Percentiles rank a stretch among this genome's conserved stretches.
These are phyloP conservation scores for Ambrosia artemisiifolia DNA, from an alignment of 129 eudicot genomes.

Conservation along the genomic window DNA sequence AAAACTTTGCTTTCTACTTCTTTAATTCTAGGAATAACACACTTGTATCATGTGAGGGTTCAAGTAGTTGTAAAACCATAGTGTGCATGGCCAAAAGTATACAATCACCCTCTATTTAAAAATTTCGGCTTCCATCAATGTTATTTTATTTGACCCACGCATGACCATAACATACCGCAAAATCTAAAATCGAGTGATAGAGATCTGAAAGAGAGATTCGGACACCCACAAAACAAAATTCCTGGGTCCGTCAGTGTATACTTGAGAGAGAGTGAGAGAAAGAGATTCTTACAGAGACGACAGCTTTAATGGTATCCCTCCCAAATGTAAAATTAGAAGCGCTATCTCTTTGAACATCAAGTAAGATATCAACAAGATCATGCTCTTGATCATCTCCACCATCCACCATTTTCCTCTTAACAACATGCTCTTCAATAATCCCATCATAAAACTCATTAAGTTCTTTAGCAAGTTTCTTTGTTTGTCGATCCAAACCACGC, in stretches of 20 bases:
- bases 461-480: conserved; percentile 12
- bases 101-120: too few species aligned
- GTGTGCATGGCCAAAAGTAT: too few species aligned
- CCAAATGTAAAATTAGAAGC: conserved; percentile 18
- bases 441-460: conserved; percentile 29
- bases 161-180: too few species aligned
- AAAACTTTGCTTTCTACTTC: too few species aligned
- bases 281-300: conserved; percentile 24
- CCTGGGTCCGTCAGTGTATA: too few species aligned
- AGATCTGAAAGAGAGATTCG: neutral
- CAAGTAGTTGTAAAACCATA: too few species aligned
- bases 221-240: too few species aligned
- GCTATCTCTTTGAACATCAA: conserved; percentile 32
- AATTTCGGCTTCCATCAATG: too few species aligned
- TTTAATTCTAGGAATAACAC: too few species aligned
- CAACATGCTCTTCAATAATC: conserved; percentile 34
- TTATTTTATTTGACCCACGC: too few species aligned
- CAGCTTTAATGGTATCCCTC: conserved; percentile 37
- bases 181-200: too few species aligned
- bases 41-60: too few species aligned
- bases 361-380: conserved; percentile 44
- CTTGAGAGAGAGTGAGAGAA: neutral
- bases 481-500: conserved; percentile 14
- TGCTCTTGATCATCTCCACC: neutral
- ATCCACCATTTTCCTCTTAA: neutral